phyloP scores from a whole-genome alignment of 306 rosid genomes.

The Begonia masoniana region DNA sequence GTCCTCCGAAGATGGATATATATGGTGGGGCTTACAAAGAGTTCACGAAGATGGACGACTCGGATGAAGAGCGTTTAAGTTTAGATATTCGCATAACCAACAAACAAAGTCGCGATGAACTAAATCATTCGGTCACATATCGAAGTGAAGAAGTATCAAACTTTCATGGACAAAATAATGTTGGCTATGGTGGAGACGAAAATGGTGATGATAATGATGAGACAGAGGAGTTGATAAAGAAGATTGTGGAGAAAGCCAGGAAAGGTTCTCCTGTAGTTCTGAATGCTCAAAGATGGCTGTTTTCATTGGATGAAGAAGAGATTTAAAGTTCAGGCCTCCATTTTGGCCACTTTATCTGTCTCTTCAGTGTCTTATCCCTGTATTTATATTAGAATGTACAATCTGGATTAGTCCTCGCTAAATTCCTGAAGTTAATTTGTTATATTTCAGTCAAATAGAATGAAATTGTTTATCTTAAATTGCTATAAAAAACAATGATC shows the following conservation, averaged over 20 bases:
- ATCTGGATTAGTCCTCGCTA: not conserved
- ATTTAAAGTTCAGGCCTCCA: not conserved
- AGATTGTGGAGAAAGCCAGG: constrained; percentile 56
- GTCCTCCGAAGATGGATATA: constrained; percentile 17
- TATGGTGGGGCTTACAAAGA: constrained; percentile 40
- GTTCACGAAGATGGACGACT: constrained; percentile 26
- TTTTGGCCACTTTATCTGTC: too few relatives aligned
- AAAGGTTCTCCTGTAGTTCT: constrained; percentile 46
- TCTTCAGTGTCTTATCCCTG: too few relatives aligned
- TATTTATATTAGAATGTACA: not conserved
- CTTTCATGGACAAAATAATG: constrained; percentile 16
- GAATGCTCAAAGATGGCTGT: constrained; percentile 41
- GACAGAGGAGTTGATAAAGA: constrained; percentile 40
- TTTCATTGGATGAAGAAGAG: constrained; percentile 26
- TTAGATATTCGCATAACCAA: constrained; percentile 4
- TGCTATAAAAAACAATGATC: too few relatives aligned
- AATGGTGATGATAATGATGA: constrained; percentile 32
- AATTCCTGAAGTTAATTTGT: not conserved
- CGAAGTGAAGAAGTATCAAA: not conserved
- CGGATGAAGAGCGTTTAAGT: constrained; percentile 25
- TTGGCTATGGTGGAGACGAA: constrained; percentile 18
- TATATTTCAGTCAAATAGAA: too few relatives aligned
- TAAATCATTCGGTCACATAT: too few relatives aligned
- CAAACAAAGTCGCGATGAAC: not conserved
- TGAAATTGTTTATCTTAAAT: too few relatives aligned